Evolutionary conservation across 2,329 filamentous ascomycete species (phyloP), one percentile per base, ranked within the genome.

Genomic region (Neofusicoccum kwambonambiense): DNA sequence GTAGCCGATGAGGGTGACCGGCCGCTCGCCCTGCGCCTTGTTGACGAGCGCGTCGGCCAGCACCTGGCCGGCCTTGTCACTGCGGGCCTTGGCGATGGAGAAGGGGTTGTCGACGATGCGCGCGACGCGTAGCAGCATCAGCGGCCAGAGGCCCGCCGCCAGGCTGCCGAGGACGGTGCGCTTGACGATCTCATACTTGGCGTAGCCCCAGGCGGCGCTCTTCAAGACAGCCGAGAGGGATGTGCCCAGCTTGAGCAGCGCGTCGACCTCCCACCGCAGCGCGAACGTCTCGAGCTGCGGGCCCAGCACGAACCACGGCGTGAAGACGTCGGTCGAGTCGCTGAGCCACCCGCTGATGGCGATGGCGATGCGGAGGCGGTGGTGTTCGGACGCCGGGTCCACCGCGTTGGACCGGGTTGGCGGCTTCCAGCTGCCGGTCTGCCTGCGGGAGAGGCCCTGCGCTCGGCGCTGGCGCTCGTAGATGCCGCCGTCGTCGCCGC

Each of bases 31-130:
- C 72, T 94, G 92, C 0, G 91, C 89, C 65, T 87, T 89, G 76
- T 92, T 93, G 70, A 93, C 89, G 54, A 96, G 79, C 0, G 91
- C 91, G 73, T 96, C 92, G 3, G 92, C 92, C 3, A 96, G 85
- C 2, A 95, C 88, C 60, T 86, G 81, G 0, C 92, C 92, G 0
- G 91, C 91, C 75, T 94, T 95, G 68, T 93, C 90, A 8, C 91
- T 90, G 35, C 92, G 83, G 68, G 89, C 88, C 66, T 89, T 89
- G 1, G 90, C 90, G 3, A 93, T 86, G 52, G 83, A 90, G 74
- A 95, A 96, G 0, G 92, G 92, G 71, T 95, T 96, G 71, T 95
- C 92, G 19, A 95, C 81, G 27, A 89, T 83, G 3, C 87, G 73
- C 0, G 76, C 75, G 15, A 83, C 75, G 67, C 82, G 82, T 13